Evolutionary conservation across 768 basidiomycete species (phyloP), one percentile per base, ranked within the genome.

Genomic region (Lactarius akahatsu): DNA sequence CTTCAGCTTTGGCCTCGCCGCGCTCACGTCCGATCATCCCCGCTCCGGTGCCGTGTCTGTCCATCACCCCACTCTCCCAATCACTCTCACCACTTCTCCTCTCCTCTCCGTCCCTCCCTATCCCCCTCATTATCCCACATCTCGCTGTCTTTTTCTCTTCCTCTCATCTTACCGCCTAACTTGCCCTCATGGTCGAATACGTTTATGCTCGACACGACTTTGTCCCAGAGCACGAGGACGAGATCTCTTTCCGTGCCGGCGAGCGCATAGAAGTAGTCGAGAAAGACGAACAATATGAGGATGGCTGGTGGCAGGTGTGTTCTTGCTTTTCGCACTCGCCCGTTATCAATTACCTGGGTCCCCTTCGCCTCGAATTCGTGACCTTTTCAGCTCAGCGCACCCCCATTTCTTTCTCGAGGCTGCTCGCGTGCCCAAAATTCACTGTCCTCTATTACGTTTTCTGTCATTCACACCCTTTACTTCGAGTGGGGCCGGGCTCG

Each of bases 231-330:
- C 86, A 98, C 76, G 91, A 92, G 60, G 97, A 99, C 77, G 97
- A 99, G 78, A 84, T 98, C 45, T 72, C 86, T 1, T 97, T 98
- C 75, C 81, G 78, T 52, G 88, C 87, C 4, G 96, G 96, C 2
- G 94, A 98, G 71, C 81, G 85, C 63, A 93, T 98, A 71, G 89
- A 92, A 73, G 87, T 99, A 34, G 64, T 98, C 50, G 96, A 98
- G 80, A 92, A 86, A 78, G 97, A 98, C 74, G 97, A 98, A 70
- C 77, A 85, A 64, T 98, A 92, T 74, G 85, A 85, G 23, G 97
- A 99, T 76, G 97, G 96, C 20, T 98, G 97, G 97, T 98, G 94
- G 94, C 83, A 86, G 83, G 89, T 88, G 63, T 74, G 82, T 77
- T 16, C 28, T 16, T 54, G 57, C 28, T 59, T 55, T 28, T 16